Conservation (phyloP, 108 stramenopile species). For the Skeletonema potamos region DNA sequence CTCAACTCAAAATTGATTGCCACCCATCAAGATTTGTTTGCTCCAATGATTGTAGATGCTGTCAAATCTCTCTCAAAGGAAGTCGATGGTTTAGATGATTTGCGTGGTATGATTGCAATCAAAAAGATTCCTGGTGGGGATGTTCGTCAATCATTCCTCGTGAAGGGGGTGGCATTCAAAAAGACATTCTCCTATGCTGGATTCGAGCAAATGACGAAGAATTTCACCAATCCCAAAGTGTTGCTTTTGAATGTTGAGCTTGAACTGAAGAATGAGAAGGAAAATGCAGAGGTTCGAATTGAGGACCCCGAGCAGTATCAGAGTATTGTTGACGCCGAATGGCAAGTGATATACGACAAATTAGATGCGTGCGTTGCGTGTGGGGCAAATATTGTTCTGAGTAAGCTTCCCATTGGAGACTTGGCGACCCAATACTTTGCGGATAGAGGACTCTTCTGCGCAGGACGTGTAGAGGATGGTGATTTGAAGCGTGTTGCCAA, state of each 20-base stretch:
- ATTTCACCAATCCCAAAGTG: conserved; percentile 88
- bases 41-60: conserved; percentile 98
- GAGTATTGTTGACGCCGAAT: conserved; percentile 99
- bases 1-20: conserved; percentile 99
- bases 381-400: conserved; percentile 97
- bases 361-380: conserved; percentile 88
- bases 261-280: conserved; percentile 98
- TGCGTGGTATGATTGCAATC: conserved; percentile 87
- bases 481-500: conserved; percentile 96
- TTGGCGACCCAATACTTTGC: conserved; percentile 99
- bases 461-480: conserved; percentile 95
- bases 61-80: conserved; percentile 66
- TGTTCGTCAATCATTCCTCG: conserved; percentile 93
- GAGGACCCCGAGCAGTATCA: conserved; percentile 96
- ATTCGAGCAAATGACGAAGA: conserved; percentile 99
- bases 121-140: conserved; percentile 98
- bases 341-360: conserved; percentile 99
- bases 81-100: conserved; percentile 74
- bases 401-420: conserved; percentile 98
- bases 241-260: conserved; percentile 97
- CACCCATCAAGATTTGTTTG: conserved; percentile 94
- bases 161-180: conserved; percentile 97
- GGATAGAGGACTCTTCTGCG: conserved; percentile 95
- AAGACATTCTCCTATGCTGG: conserved; percentile 99
- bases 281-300: conserved; percentile 99